phyloP scores from a whole-genome alignment of 495 filamentous ascomycete species.

The Neurospora sp. region DNA sequence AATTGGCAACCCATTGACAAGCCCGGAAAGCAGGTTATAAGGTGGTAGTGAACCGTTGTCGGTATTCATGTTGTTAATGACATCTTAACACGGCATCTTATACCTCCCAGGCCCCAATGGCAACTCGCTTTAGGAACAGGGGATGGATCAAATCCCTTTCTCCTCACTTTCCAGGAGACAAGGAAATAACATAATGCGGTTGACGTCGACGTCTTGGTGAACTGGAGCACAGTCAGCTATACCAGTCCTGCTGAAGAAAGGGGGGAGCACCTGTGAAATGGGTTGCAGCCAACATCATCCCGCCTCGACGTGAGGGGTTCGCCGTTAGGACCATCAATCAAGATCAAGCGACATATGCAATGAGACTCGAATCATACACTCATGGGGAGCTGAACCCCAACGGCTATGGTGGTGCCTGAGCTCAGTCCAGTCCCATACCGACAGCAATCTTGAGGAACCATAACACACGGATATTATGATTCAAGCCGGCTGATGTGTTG shows the following conservation, averaged over 20 bases:
- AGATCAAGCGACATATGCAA: not conserved
- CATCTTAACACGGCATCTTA: not conserved
- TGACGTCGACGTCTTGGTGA: not conserved
- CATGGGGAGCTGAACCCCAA: not conserved
- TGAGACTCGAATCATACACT: not conserved
- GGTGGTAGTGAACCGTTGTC: constrained; percentile 4
- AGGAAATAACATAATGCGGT: not conserved
- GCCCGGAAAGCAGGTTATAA: constrained; percentile 9
- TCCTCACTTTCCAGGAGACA: not conserved
- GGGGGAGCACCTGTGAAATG: not conserved
- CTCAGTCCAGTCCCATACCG: not conserved
- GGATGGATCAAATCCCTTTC: not conserved
- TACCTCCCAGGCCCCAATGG: not conserved
- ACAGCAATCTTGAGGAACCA: not conserved
- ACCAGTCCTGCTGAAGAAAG: not conserved
- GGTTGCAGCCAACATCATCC: not conserved
- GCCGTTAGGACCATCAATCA: not conserved
- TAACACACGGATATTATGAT: not conserved
- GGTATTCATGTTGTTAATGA: not conserved
- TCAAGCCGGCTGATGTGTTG: not conserved
- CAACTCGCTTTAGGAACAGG: not conserved
- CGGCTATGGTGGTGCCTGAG: not conserved
- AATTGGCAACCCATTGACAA: not conserved
- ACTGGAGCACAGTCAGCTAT: not conserved
- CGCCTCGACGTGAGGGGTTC: not conserved